Evolutionary conservation across 768 basidiomycete genomes (phyloP).

Genomic region (Arthromyces matolae): DNA sequence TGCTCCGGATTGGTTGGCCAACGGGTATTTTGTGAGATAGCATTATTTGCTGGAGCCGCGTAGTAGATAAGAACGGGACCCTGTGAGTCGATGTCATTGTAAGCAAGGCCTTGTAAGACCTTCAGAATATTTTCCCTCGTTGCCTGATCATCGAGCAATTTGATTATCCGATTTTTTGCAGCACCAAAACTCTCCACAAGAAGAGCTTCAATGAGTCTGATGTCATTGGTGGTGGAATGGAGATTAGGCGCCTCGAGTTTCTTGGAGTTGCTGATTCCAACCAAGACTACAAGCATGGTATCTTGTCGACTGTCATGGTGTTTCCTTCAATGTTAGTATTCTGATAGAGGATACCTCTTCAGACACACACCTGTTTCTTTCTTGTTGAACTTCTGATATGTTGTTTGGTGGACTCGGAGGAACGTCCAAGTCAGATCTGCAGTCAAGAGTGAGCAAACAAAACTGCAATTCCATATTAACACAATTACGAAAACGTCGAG

Average conservation of each 20-base stretch:
- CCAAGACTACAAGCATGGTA: constrained; percentile 6
- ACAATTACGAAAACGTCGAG: too few species aligned
- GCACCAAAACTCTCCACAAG: neutral
- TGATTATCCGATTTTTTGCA: neutral
- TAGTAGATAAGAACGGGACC: constrained; percentile 13
- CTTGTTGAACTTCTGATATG: too few species aligned
- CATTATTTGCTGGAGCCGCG: constrained; percentile 10
- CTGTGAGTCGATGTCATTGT: neutral
- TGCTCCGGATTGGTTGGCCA: neutral
- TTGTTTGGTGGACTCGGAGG: too few species aligned
- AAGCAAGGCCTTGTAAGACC: neutral
- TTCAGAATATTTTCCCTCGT: neutral
- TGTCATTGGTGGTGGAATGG: constrained; percentile 3
- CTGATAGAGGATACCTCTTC: too few species aligned
- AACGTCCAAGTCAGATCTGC: too few species aligned
- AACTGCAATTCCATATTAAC: too few species aligned
- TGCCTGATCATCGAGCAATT: neutral
- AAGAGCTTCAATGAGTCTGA: constrained; percentile 3
- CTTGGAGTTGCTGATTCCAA: constrained; percentile 12
- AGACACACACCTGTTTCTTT: too few species aligned
- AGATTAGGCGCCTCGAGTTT: neutral
- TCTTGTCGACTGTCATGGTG: too few species aligned
- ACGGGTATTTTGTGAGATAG: neutral
- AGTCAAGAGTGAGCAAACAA: too few species aligned
- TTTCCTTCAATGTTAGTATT: too few species aligned